Conservation (phyloP, 257 asterid genomes). For the Nicotiana noctiflora region DNA sequence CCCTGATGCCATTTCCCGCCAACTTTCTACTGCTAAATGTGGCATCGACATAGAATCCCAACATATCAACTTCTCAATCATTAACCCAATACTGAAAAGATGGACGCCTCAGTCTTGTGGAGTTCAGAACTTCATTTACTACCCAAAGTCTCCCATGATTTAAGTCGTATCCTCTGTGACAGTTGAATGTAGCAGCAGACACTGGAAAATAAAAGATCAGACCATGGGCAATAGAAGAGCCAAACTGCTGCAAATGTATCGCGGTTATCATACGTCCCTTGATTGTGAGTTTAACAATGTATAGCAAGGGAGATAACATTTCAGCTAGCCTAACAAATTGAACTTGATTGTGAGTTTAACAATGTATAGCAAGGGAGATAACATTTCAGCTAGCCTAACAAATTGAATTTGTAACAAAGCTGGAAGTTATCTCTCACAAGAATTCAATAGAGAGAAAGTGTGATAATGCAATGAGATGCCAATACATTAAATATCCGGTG, state of each 20-base stretch:
- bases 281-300: too few species aligned
- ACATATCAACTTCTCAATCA: too few species aligned
- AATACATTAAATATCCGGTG: neutral
- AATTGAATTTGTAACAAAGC: neutral
- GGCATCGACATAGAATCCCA: too few species aligned
- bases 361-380: neutral
- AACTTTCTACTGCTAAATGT: too few species aligned
- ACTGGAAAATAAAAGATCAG: neutral
- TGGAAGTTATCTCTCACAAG: neutral
- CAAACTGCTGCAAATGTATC: neutral
- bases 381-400: neutral
- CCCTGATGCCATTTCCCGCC: too few species aligned
- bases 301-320: neutral
- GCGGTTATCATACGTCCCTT: neutral
- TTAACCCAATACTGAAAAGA: too few species aligned
- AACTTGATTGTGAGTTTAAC: too few species aligned
- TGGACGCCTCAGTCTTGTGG: too few species aligned
- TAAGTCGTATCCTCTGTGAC: neutral
- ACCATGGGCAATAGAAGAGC: neutral
- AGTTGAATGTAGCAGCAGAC: neutral
- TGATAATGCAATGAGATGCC: neutral
- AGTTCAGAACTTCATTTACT: too few species aligned
- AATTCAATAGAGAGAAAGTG: neutral
- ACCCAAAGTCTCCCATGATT: neutral
- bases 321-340: neutral